Conservation (phyloP, 495 filamentous ascomycete species). For the Podospora sp. region DNA sequence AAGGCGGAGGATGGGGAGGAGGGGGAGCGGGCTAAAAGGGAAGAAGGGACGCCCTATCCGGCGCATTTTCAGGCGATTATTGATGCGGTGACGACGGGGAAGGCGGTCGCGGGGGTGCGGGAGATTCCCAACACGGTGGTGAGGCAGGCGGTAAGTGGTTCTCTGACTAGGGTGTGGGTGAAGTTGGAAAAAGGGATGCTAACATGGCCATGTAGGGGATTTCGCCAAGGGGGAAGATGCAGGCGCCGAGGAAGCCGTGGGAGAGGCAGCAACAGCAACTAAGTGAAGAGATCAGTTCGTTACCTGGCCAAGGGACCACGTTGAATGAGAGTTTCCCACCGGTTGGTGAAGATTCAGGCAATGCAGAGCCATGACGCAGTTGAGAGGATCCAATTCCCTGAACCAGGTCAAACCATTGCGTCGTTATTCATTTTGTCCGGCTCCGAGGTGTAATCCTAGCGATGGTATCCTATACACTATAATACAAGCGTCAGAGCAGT, state of each 20-base stretch:
- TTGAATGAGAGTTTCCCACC: constrained; percentile 35
- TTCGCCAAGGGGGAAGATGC: constrained; percentile 38
- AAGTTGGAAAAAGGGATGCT: neutral
- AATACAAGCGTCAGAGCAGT: neutral
- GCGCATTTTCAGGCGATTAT: constrained; percentile 87
- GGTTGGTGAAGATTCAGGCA: constrained; percentile 7
- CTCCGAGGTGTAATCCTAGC: neutral
- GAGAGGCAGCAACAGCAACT: constrained; percentile 30
- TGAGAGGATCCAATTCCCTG: no score
- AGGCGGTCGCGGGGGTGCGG: constrained; percentile 85
- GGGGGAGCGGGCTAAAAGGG: constrained; percentile 32
- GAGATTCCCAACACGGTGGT: constrained; percentile 86
- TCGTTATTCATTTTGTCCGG: neutral
- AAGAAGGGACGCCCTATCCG: constrained; percentile 66
- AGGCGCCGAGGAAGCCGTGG: constrained; percentile 42
- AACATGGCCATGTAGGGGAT: constrained; percentile 29
- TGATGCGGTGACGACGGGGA: constrained; percentile 80
- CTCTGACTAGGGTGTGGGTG: neutral
- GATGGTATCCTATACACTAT: neutral
- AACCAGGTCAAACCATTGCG: neutral
- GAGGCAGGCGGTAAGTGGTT: constrained; percentile 48
- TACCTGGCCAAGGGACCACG: constrained; percentile 13
- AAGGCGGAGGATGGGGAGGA: constrained; percentile 35
- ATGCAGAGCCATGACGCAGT: neutral
- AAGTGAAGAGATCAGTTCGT: neutral